phyloP scores from a whole-genome alignment of 2,329 filamentous ascomycete genomes.

The Fusarium coicis region DNA sequence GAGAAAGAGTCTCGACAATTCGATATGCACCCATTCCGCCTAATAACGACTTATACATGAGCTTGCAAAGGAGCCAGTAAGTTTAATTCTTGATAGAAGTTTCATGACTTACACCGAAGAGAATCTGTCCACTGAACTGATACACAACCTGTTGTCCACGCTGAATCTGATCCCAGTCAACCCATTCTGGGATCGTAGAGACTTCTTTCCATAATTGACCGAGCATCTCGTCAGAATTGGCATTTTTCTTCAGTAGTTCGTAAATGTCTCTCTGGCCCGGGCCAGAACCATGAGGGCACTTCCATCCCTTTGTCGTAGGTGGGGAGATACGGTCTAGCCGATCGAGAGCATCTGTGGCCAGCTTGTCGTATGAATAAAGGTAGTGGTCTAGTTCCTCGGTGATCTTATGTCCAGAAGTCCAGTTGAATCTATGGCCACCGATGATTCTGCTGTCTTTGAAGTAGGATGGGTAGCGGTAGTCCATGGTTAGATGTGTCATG shows the following conservation, averaged over 20 bases:
- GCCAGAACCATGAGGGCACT: slow-evolving; percentile 44
- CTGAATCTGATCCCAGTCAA: slow-evolving; percentile 80
- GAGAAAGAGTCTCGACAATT: slow-evolving; percentile 77
- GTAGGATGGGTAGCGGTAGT: not conserved
- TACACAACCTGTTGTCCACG: slow-evolving; percentile 83
- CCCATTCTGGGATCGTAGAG: slow-evolving; percentile 76
- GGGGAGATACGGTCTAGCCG: slow-evolving; percentile 69
- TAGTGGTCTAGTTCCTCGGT: slow-evolving; percentile 68
- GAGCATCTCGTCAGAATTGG: slow-evolving; percentile 64
- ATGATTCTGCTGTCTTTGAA: slow-evolving; percentile 23
- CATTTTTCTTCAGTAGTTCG: slow-evolving; percentile 68
- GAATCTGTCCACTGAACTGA: slow-evolving; percentile 74
- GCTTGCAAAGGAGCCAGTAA: slow-evolving; percentile 42
- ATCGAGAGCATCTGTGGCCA: slow-evolving; percentile 74
- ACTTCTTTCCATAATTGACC: slow-evolving; percentile 72
- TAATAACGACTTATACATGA: slow-evolving; percentile 73
- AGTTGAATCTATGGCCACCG: slow-evolving; percentile 69
- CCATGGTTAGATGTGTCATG: slow-evolving; percentile 14
- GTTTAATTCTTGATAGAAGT: not conserved
- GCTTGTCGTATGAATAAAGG: slow-evolving; percentile 73
- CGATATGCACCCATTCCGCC: slow-evolving; percentile 78
- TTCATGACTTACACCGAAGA: slow-evolving; percentile 63
- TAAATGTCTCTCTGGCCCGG: slow-evolving; percentile 68
- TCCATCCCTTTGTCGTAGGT: slow-evolving; percentile 40
- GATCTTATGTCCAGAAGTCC: slow-evolving; percentile 72